Percentiles rank a stretch among this genome's conserved stretches.
Conservation (phyloP, 768 basidiomycete genomes). For the Pholiota microspora region DNA sequence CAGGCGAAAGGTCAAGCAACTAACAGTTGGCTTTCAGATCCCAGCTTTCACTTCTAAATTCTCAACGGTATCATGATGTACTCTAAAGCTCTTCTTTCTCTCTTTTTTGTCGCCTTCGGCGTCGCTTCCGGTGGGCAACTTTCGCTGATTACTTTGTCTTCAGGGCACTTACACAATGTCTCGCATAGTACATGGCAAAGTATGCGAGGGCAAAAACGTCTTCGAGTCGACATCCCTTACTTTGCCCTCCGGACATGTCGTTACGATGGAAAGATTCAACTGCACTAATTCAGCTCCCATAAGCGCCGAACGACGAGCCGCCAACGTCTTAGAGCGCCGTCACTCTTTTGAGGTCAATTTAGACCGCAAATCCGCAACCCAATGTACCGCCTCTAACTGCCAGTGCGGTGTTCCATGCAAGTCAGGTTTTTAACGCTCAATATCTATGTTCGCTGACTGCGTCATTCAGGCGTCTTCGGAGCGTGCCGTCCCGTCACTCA, state of each 20-base stretch:
- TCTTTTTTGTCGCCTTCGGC: too few species aligned
- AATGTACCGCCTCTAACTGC: slow-evolving; percentile 9
- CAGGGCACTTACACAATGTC: too few species aligned
- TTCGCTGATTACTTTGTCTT: too few species aligned
- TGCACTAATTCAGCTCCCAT: slow-evolving; percentile 1
- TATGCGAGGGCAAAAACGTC: slow-evolving; percentile 11
- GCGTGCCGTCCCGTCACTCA: slow-evolving; percentile 5
- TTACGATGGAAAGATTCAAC: slow-evolving; percentile 11
- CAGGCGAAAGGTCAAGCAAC: too few species aligned
- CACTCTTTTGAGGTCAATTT: neutral
- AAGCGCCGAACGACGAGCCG: neutral
- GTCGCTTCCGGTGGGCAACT: too few species aligned
- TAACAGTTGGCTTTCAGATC: too few species aligned
- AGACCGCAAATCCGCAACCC: neutral
- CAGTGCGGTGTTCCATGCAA: slow-evolving; percentile 12
- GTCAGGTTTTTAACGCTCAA: neutral
- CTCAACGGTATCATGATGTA: too few species aligned
- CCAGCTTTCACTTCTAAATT: too few species aligned
- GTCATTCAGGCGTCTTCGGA: slow-evolving; percentile 5
- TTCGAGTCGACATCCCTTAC: slow-evolving; percentile 6
- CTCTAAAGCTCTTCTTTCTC: too few species aligned
- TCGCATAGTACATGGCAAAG: neutral
- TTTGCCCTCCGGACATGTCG: slow-evolving; percentile 6
- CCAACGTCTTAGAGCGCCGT: neutral
- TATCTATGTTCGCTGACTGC: too few species aligned